Base-by-base conservation (phyloP, 768 basidiomycete species). In the Termitomyces heimii region DNA sequence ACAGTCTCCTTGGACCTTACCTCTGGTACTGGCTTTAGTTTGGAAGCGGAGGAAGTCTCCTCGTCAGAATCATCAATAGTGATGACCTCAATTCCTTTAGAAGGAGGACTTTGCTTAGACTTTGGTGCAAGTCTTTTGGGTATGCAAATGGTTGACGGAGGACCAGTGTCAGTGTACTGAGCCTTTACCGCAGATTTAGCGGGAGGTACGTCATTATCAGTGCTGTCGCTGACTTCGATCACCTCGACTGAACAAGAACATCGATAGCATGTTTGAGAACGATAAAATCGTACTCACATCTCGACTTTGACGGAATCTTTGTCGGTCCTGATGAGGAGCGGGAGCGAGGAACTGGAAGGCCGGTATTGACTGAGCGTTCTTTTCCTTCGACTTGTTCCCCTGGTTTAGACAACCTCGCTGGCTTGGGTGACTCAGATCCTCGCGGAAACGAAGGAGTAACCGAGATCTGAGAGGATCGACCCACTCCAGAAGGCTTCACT, bases 221-320 rank as follows among this genome's bases (percentile, higher is more conserved):
- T 40, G 28, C 56, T 55, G n/a, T 55, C 55, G 22, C 44, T 54
- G 39, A 63, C n/a, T 29, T 61, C 60, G 16, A 63, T 61, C 20
- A 58, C 42, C 47, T 47, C 31, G 20, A 26, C 51, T 52, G n/a
- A 6, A 52, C 31, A 20, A 39, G 26, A 39, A 29, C 24, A 12
- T 52, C 37, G 18, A 12, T 28, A 39, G n/a, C 26, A 28, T n/a
- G 37, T 37, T 16, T 3, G 37, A 20, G n/a, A 20, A n/a, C 1
- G 28, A 28, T 39, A n/a, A 16, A 18, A 10, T 37, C 20, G 28
- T 34, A 20, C 43, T 54, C 16, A 54, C 53, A 16, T 32, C 16
- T 32, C 22, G 10, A 18, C 24, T 37, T 50, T 22, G 47, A 26
- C 28, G 28, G 18, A 34, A 48, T 16, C 24, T 29, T 44, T 6